Evolutionary conservation across 495 filamentous ascomycete genomes (phyloP), one percentile per base, ranked within the genome.

Genomic region (Umbilicaria muhlenbergii): DNA sequence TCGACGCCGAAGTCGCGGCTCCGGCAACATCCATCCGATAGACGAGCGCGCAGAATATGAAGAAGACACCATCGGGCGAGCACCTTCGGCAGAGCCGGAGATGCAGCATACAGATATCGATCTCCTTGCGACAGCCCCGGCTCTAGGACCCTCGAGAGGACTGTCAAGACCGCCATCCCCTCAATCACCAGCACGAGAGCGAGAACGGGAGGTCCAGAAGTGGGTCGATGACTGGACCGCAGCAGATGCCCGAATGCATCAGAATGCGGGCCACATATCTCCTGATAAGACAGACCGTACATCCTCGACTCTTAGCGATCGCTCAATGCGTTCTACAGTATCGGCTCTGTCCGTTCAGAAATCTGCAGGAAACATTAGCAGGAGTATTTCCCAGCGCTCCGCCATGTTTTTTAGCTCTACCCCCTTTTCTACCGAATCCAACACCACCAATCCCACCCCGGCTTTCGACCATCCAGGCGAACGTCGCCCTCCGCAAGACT

Each of bases 1-100:
- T 19, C 61, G 54, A 34, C 60, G 67, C 31, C 61, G 62, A 36
- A 62, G 64, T 21, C 65, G 68, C 18, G 60, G 59, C 5, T 61
- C 65, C 28, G 69, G 73, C 16, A 58, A 64, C 34, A 80, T 80
- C 15, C 74, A 78, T 47, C 70, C 75, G 4, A 83, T 85, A 55
- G 67, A 77, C n/a, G 80, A 86, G 58, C 66, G 64, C 5, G 86
- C 93, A 34, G 83, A 87, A 40, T 56, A 67, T 10, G 58, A 56
- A 17, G 68, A 68, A 32, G 61, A 57, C 17, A 5, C 44, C 44
- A 42, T 55, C 45, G 42, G 52, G 42, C 41, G 58, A 51, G 47
- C 54, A 36, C 24, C 50, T 53, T 53, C 51, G 5, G 49, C 31
- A 17, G 38, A 51, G 7, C 18, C 48, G 13, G 46, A 52, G 14